Base-by-base conservation (phyloP, 2,329 filamentous ascomycete species). In the Venturia oleaginea region DNA sequence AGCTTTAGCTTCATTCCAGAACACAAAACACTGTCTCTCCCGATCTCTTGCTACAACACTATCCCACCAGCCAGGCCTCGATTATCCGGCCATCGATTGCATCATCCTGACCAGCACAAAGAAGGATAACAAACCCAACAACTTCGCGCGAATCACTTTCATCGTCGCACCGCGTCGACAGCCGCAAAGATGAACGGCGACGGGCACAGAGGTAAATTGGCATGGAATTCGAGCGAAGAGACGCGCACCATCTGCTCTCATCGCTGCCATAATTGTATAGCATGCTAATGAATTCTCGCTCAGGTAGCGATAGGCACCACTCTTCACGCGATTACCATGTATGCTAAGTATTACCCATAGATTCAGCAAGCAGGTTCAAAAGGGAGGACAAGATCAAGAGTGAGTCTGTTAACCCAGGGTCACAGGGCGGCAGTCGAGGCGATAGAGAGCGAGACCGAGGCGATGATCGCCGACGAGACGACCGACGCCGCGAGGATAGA, bases 401-500 rank as follows among this genome's bases (percentile, higher is more conserved):
- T 62, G 43, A 62, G 61, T 54, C 19, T 22, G 37, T 51, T 62
- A 46, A 51, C 62, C 30, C 62, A 27, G 27, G n/a, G n/a, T 43
- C 27, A 55, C 51, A 63, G 62, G 30, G 34, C 62, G 40, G 32
- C 22, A 40, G 61, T 54, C 43, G 63, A 42, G 62, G 62, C 27
- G 54, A 46, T 27, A 46, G 63, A 64, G 76, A 76, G 66, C 74
- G 79, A 66, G 73, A 76, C 67, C 65, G 72, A 60, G 68, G 74
- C 64, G 75, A 74, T 68, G 67, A 69, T 24, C 70, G 72, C 43
- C 75, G 73, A 43, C 69, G 76, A 64, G 68, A 68, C 62, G 71
- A 72, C 61, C 78, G 81, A 55, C 77, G 82, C 70, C 83, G 82
- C 68, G 76, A 83, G 69, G 85, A 86, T 64, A 83, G 88, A 72